These are phyloP conservation scores for Pezicula rhizophila DNA, from an alignment of 2,329 filamentous ascomycete species.

Conservation along the genomic window DNA sequence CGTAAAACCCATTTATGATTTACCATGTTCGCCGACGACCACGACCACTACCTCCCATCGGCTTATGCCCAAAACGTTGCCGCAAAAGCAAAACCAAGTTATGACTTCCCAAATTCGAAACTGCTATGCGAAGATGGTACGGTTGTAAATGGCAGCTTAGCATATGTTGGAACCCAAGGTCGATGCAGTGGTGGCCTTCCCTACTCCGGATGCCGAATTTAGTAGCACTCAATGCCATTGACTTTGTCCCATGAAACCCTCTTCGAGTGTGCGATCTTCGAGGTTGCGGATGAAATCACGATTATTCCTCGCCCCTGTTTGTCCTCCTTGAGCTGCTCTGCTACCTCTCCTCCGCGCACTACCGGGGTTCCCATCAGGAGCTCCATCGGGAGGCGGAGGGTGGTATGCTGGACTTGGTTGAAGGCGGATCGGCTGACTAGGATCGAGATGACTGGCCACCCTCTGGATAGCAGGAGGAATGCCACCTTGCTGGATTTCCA, in stretches of 20 bases:
- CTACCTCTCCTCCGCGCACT: slow-evolving; percentile 70
- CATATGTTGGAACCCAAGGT: slow-evolving; percentile 7
- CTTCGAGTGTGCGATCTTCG: slow-evolving; percentile 89
- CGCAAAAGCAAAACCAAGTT: too few relatives aligned
- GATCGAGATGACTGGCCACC: slow-evolving; percentile 92
- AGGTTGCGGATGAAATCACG: slow-evolving; percentile 91
- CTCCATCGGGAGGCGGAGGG: slow-evolving; percentile 81
- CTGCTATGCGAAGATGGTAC: background rate
- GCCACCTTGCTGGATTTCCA: slow-evolving; percentile 90
- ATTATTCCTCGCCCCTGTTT: slow-evolving; percentile 51
- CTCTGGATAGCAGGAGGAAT: slow-evolving; percentile 90
- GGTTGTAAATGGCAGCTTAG: slow-evolving; percentile 6
- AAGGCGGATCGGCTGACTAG: slow-evolving; percentile 84
- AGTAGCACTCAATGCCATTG: slow-evolving; percentile 56
- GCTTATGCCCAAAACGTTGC: too few relatives aligned
- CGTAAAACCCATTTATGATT: too few relatives aligned
- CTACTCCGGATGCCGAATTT: background rate
- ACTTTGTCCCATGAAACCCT: slow-evolving; percentile 73
- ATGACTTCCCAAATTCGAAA: background rate
- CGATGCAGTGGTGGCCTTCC: slow-evolving; percentile 3
- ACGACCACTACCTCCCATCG: too few relatives aligned
- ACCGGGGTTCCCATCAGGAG: slow-evolving; percentile 53
- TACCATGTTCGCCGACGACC: too few relatives aligned
- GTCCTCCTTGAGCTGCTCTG: slow-evolving; percentile 53
- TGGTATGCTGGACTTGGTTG: slow-evolving; percentile 98